Percentiles rank a stretch among this genome's conserved stretches.
These are phyloP conservation scores for Xerocomellus chrysenteron DNA, from an alignment of 768 basidiomycete genomes.

Conservation along the genomic window DNA sequence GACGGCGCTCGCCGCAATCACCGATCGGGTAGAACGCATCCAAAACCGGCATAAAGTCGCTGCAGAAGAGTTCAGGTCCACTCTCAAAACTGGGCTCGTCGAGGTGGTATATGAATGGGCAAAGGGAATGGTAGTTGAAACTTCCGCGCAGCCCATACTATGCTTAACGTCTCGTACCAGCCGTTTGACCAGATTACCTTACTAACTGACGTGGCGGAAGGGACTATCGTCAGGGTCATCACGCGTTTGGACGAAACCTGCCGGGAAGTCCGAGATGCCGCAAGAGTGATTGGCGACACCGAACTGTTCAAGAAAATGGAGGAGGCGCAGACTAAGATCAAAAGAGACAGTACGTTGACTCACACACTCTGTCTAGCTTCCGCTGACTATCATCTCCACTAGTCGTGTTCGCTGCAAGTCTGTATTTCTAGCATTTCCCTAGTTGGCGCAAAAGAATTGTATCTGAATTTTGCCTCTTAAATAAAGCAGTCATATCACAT, in stretches of 20 bases:
- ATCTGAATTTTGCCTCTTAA: neutral
- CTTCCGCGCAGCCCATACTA: neutral
- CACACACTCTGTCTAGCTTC: neutral
- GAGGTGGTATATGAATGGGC: conserved; percentile 99
- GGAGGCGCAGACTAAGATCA: conserved; percentile 89
- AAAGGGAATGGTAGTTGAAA: conserved; percentile 84
- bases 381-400: conserved; percentile 7
- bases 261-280: conserved; percentile 94
- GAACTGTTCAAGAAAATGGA: conserved; percentile 99
- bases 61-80: conserved; percentile 73
- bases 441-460: neutral
- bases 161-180: conserved; percentile 30
- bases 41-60: conserved; percentile 80
- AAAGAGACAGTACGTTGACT: conserved; percentile 82
- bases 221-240: conserved; percentile 95
- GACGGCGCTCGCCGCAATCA: conserved; percentile 73
- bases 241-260: conserved; percentile 96
- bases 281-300: conserved; percentile 94
- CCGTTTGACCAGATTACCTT: conserved; percentile 93
- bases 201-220: conserved; percentile 93
- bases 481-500: conserved; percentile 11
- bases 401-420: conserved; percentile 87
- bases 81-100: conserved; percentile 85
- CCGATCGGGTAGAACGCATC: conserved; percentile 73
- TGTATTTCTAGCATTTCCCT: conserved; percentile 64